Evolutionary conservation across 768 basidiomycete genomes (phyloP), one percentile per base, ranked within the genome.

Genomic region (Filobasidium wieringae): DNA sequence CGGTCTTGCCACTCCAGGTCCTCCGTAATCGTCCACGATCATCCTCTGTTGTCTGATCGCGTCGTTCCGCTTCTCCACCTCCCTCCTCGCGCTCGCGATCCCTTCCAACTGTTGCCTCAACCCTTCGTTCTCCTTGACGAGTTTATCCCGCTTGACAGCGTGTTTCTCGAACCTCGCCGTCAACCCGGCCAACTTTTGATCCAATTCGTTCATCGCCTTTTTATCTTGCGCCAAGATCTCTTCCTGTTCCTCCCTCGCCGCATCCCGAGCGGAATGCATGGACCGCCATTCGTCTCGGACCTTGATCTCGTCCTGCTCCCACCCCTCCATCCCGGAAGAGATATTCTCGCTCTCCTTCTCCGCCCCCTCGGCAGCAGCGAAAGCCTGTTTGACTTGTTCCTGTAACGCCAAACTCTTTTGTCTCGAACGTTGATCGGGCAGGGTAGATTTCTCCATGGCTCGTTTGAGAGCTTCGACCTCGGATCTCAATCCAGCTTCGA

Each of bases 361-460:
- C 55, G 81, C 64, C 14, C 79, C 75, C 22, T 74, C 76, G 8
- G 81, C 78, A 0, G 77, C 78, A 6, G 81, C 79, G 62, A 80
- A 82, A 9, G 86, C 83, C 54, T 87, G 83, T 67, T 87, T 89
- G 12, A 85, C 83, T 2, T 88, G 86, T 67, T 93, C 89, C 69
- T 92, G 89, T 36, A 93, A 75, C 0, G 91, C 87, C 11, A 90
- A 79, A 9, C 85, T 82, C 64, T 89, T 92, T 70, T 93, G 90
- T 41, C 83, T 82, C 9, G 84, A 82, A n/a, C 89, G 81, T 24
- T 81, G 78, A 69, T 96, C 92, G 1, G 81, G 79, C 0, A 81
- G 78, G 0, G 80, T 76, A 55, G 85, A 81, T 65, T 88, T 89
- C 65, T 93, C 90, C 3, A 84, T 84, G 1, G 87, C 81, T 4